Base-by-base conservation (phyloP, 2,329 filamentous ascomycete genomes). In the Phialophora macrospora region DNA sequence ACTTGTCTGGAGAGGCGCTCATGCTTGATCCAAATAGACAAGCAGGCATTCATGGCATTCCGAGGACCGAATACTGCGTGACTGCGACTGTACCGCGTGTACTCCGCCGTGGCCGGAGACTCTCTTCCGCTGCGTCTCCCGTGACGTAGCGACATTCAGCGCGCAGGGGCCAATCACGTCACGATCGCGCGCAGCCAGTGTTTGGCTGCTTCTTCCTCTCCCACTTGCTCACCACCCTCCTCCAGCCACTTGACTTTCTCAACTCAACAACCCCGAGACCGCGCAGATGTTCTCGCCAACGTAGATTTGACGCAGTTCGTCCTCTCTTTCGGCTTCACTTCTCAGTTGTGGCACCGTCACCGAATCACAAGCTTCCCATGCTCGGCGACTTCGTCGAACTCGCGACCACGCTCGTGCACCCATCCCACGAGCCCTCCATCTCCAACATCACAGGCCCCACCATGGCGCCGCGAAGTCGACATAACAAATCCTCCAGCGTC, bases 371-470 rank as follows among this genome's bases (percentile, higher is more conserved):
- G 5, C 17, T 58, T 41, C 63, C 64, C 32, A 70, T 70, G 66
- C 64, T 70, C 60, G 62, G 62, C 60, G 67, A 67, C 62, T 44
- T 69, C 48, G 51, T 69, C 62, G 67, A 68, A 61, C 69, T 70
- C 52, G 62, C 66, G 49, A 67, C 66, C 34, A 64, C 62, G 20
- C 60, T 61, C 57, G 55, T 67, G n/a, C 55, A 70, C 41, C 62
- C 62, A 48, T 62, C 62, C 17, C 66, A 67, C 63, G 51, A 65
- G 51, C 68, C 64, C 4, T 41, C 30, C 46, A 51, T 64, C 41
- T 56, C 63, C 20, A 38, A 32, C 54, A n/a, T 38, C 48, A 41
- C 32, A 58, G 48, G 58, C 4, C 34, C 60, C 54, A 46, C 49
- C 26, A 69, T 71, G 67, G 46, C 58, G 14, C 58, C 69, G 49